Conservation (phyloP, 306 rosid species). For the Quercus alba region DNA sequence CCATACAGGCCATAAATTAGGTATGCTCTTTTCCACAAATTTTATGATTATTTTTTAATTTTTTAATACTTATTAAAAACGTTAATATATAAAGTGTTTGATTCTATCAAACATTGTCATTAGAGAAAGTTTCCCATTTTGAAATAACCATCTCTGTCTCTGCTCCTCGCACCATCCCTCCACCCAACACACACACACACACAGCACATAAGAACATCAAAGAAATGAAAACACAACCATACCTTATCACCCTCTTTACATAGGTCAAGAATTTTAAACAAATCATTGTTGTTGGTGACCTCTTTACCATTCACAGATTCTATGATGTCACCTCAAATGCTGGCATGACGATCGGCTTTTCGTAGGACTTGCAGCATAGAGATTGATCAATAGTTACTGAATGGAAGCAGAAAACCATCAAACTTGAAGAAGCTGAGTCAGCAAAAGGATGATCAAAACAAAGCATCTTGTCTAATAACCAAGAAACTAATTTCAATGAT, state of each 20-base stretch:
- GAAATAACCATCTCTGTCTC: neutral
- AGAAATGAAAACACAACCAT: neutral
- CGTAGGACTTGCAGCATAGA: slow-evolving; percentile 58
- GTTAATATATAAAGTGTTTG: neutral
- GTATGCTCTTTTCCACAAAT: too few relatives aligned
- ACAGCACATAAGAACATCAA: neutral
- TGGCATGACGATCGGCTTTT: slow-evolving; percentile 72
- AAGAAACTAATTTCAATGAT: too few relatives aligned
- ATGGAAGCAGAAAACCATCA: neutral
- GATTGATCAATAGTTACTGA: slow-evolving; percentile 5
- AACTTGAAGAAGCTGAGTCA: too few relatives aligned
- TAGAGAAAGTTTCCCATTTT: neutral
- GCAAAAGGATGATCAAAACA: too few relatives aligned
- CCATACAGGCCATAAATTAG: too few relatives aligned
- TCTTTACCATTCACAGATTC: slow-evolving; percentile 81
- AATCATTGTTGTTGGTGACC: slow-evolving; percentile 82
- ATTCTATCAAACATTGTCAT: neutral
- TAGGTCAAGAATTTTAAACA: slow-evolving; percentile 94
- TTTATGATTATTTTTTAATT: too few relatives aligned
- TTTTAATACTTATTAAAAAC: too few relatives aligned
- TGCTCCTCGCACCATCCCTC: neutral
- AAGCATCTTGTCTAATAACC: too few relatives aligned
- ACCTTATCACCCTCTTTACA: slow-evolving; percentile 94
- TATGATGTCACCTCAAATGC: slow-evolving; percentile 87
- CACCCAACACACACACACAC: neutral